phyloP scores from a whole-genome alignment of 352 stramenopile species.

The Globisporangium cederbergense region DNA sequence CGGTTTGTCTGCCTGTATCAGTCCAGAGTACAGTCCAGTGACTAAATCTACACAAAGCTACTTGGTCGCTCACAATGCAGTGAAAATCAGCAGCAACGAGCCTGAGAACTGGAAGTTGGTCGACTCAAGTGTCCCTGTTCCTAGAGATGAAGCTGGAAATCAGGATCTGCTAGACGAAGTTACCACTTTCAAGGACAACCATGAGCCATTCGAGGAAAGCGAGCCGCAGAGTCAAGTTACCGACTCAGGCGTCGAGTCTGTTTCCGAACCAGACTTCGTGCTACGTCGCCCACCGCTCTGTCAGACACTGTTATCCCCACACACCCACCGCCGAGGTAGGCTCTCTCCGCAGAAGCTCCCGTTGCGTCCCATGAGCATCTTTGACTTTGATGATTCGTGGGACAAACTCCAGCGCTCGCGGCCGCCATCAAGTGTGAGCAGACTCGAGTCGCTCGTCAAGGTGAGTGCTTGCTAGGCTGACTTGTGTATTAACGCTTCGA shows the following conservation, averaged over 20 bases:
- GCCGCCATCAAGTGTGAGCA: neutral
- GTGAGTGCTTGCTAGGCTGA: neutral
- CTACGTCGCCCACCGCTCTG: neutral
- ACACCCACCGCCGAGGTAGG: neutral
- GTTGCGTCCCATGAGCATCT: conserved; percentile 13
- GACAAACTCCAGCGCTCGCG: conserved; percentile 10
- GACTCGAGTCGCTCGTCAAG: conserved; percentile 14
- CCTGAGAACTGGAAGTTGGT: neutral
- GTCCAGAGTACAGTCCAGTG: neutral
- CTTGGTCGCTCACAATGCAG: neutral
- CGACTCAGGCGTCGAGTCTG: neutral
- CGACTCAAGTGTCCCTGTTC: neutral
- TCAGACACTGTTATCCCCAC: neutral
- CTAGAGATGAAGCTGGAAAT: neutral
- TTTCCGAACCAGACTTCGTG: conserved; percentile 10
- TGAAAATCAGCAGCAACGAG: neutral
- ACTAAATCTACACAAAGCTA: neutral
- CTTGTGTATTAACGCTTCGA: neutral
- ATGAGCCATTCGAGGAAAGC: neutral
- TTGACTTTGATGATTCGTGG: conserved; percentile 19
- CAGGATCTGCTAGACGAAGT: neutral
- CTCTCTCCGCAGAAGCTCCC: neutral
- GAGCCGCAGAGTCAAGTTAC: neutral
- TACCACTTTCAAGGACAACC: neutral
- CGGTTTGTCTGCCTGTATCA: neutral